Conservation (phyloP, 148 eudicot species). For the Chenopodium quinoa region DNA sequence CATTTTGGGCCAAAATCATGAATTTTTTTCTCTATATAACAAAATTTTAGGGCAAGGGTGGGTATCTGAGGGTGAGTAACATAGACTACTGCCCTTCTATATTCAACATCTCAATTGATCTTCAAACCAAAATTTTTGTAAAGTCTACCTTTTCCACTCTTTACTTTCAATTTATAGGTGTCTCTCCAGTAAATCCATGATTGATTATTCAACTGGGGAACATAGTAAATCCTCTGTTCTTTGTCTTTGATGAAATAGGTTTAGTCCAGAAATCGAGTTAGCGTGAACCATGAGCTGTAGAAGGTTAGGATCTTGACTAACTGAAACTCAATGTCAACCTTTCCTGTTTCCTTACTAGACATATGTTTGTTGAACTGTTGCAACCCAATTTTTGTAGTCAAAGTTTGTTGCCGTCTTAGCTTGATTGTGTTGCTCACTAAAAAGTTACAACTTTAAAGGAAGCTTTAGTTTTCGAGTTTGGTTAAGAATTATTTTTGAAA, state of each 20-base stretch:
- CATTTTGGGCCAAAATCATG: no score
- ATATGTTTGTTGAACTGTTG: background rate
- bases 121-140: background rate
- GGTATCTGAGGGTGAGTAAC: no score
- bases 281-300: background rate
- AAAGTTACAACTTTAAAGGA: background rate
- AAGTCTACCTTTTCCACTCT: background rate
- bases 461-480: slow-evolving; percentile 8
- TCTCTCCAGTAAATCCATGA: background rate
- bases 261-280: background rate
- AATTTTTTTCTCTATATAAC: no score
- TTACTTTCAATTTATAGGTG: background rate
- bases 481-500: slow-evolving; percentile 3
- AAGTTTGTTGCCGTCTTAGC: slow-evolving; percentile 12
- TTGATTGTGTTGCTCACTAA: slow-evolving; percentile 2
- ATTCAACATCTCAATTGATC: background rate
- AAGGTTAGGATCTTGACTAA: background rate
- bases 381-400: background rate
- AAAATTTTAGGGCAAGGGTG: no score
- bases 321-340: background rate
- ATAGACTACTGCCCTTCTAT: background rate
- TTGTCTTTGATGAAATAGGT: background rate
- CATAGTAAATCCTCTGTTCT: background rate
- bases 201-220: background rate
- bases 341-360: background rate